Conservation (phyloP, 192 early-diverging fungal genomes). For the Gonapodya sp. region DNA sequence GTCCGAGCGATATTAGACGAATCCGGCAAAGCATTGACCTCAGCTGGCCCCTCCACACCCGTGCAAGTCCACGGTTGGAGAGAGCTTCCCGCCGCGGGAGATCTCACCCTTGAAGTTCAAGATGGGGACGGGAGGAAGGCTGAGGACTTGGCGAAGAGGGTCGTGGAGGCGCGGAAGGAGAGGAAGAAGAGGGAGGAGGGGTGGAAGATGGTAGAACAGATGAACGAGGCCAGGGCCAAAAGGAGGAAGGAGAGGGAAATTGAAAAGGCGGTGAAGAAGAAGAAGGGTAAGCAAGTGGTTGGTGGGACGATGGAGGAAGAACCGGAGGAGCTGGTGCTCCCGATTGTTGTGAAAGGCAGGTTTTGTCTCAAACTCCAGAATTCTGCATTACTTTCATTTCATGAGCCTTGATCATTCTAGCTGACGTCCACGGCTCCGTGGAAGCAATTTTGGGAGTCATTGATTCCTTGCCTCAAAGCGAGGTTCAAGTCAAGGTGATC, state of each 20-base stretch:
- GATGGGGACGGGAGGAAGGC: slow-evolving; percentile 35
- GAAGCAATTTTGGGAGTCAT: slow-evolving; percentile 78
- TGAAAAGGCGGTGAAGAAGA: slow-evolving; percentile 20
- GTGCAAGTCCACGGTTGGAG: slow-evolving; percentile 91
- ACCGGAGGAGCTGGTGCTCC: slow-evolving; percentile 32
- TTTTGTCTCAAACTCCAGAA: too few species aligned
- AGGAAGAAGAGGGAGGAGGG: slow-evolving; percentile 50
- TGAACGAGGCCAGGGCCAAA: slow-evolving; percentile 63
- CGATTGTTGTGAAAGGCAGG: slow-evolving; percentile 60
- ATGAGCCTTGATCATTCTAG: too few species aligned
- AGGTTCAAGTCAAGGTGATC: slow-evolving; percentile 65
- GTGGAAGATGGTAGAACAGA: slow-evolving; percentile 53
- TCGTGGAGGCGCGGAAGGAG: slow-evolving; percentile 54
- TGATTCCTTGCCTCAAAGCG: slow-evolving; percentile 62
- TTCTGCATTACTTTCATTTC: too few species aligned
- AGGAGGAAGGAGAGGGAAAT: slow-evolving; percentile 12
- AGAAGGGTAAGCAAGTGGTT: slow-evolving; percentile 38
- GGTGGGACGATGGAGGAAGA: slow-evolving; percentile 26
- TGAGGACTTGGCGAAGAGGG: slow-evolving; percentile 64
- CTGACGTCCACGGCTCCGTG: slow-evolving; percentile 86
- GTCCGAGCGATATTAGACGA: slow-evolving; percentile 78
- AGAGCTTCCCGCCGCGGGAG: slow-evolving; percentile 81
- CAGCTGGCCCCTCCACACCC: slow-evolving; percentile 74
- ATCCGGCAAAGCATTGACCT: slow-evolving; percentile 52
- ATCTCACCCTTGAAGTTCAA: slow-evolving; percentile 68